phyloP scores from a whole-genome alignment of 1,284 basidiomycete genomes.

The Leccinum subrobustum region DNA sequence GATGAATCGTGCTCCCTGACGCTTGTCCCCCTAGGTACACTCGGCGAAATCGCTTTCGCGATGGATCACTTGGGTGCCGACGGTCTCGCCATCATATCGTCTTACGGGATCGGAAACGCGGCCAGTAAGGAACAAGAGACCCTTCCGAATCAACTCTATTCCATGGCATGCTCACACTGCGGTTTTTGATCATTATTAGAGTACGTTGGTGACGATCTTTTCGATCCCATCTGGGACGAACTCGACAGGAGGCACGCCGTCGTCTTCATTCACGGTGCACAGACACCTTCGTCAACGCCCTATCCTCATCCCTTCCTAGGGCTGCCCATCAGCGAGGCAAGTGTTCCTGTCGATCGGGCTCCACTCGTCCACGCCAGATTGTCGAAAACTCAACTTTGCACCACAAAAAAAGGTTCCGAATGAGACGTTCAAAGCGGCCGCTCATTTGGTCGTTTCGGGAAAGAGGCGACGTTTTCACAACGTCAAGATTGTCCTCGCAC shows the following conservation, averaged over 20 bases:
- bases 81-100: conserved; percentile 62
- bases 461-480: conserved; percentile 58
- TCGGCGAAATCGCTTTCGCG: conserved; percentile 56
- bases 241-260: conserved; percentile 54
- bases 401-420: conserved; percentile 57
- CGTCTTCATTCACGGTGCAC: conserved; percentile 70
- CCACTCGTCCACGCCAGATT: not conserved
- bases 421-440: conserved; percentile 76
- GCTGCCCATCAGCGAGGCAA: conserved; percentile 65
- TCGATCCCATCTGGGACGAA: conserved; percentile 65
- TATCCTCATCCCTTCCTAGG: conserved; percentile 61
- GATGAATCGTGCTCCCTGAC: conserved; percentile 8
- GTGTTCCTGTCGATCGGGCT: conserved; percentile 17
- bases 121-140: conserved; percentile 39
- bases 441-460: conserved; percentile 68
- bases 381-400: conserved; percentile 17
- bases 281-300: conserved; percentile 60
- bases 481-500: conserved; percentile 64
- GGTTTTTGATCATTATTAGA: conserved; percentile 34
- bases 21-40: conserved; percentile 39
- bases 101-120: conserved; percentile 49
- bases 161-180: conserved; percentile 7
- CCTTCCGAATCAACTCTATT: not conserved
- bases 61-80: conserved; percentile 58
- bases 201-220: conserved; percentile 62